Conservation (phyloP, 257 asterid genomes). For the Leptodermis oblonga region DNA sequence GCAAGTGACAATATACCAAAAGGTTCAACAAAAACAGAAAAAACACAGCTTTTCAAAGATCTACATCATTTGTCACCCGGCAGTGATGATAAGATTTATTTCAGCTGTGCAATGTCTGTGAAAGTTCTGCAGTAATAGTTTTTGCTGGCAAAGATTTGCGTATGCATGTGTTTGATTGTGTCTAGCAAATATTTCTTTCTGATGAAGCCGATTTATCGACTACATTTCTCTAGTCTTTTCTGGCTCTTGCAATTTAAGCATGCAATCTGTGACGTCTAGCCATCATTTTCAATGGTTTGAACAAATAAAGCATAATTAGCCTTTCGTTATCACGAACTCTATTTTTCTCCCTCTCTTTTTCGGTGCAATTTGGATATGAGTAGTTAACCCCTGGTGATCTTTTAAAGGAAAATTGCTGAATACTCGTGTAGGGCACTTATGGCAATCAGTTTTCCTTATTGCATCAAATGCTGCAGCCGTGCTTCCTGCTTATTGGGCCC, state of each 20-base stretch:
- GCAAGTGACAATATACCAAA: background rate
- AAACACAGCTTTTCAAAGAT: background rate
- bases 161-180: background rate
- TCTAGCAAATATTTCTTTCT: background rate
- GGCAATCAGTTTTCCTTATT: constrained; percentile 78
- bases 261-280: background rate
- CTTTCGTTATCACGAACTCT: background rate
- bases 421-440: constrained; percentile 67
- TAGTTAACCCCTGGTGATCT: constrained; percentile 19
- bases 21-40: background rate
- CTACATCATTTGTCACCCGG: background rate
- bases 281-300: background rate
- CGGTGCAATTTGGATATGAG: constrained; percentile 11
- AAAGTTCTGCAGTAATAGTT: background rate
- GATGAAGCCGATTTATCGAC: background rate
- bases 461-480: constrained; percentile 91
- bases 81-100: background rate
- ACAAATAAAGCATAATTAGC: background rate
- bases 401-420: constrained; percentile 40
- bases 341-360: too few species aligned
- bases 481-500: constrained; percentile 93
- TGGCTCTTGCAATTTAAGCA: background rate
- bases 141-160: background rate
- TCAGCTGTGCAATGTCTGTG: background rate
- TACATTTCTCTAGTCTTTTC: background rate